Conservation (phyloP, 2,329 filamentous ascomycete species). For the Pseudopithomyces maydicus region DNA sequence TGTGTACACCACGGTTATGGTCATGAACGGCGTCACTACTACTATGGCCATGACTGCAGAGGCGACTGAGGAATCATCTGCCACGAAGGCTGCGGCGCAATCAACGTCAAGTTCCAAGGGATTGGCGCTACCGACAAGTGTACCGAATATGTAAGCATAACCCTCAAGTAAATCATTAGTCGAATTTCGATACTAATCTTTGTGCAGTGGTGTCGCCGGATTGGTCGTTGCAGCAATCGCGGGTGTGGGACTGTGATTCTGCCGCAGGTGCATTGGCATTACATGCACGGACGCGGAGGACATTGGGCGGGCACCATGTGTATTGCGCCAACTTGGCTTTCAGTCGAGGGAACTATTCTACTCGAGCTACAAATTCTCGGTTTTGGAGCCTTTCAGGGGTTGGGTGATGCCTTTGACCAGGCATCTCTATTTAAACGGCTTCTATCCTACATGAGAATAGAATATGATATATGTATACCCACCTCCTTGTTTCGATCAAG, state of each 20-base stretch:
- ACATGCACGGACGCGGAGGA: no score
- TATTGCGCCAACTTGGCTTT: no score
- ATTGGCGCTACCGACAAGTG: neutral
- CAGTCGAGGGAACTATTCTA: no score
- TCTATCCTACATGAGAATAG: no score
- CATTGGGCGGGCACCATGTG: no score
- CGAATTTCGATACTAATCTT: neutral
- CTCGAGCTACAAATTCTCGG: no score
- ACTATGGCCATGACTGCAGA: conserved; percentile 2
- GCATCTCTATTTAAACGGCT: no score
- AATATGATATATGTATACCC: no score
- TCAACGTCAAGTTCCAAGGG: neutral
- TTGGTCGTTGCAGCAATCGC: neutral
- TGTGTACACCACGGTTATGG: conserved; percentile 2
- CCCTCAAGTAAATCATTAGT: neutral
- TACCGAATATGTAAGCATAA: neutral
- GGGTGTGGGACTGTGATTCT: neutral
- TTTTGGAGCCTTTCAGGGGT: no score
- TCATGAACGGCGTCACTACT: conserved; percentile 6
- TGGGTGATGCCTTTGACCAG: no score
- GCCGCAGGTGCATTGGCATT: no score
- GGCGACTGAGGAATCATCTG: neutral
- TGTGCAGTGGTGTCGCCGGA: neutral
- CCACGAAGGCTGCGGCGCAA: neutral
- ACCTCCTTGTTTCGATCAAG: no score